Evolutionary conservation across 176 grass and related monocot species (phyloP).

Genomic region (Pontederia paniculata): DNA sequence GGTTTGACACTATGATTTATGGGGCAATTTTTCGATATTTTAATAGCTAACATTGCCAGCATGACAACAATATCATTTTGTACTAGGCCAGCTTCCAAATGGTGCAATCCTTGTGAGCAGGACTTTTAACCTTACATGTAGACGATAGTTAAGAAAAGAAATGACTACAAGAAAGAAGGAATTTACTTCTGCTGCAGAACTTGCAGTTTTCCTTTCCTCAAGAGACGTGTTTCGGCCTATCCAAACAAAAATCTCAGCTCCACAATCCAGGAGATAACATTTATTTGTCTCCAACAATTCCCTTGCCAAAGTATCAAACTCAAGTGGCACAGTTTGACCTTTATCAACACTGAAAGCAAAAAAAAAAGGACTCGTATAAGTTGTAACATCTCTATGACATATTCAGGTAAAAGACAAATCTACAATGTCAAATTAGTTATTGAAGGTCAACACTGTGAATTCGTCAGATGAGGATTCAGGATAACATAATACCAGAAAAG

Average conservation of each 20-base stretch:
- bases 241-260: conserved; percentile 73
- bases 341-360: conserved; percentile 46
- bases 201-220: conserved; percentile 78
- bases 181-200: conserved; percentile 70
- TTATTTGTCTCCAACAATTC: conserved; percentile 80
- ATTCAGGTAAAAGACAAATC: no score
- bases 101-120: no score
- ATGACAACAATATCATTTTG: no score
- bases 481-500: conserved; percentile 48
- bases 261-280: conserved; percentile 74
- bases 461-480: conserved; percentile 4
- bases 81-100: no score
- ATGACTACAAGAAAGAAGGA: conserved; percentile 1
- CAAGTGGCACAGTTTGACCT: conserved; percentile 40
- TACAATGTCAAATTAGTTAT: no score
- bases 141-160: background rate
- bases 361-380: conserved; percentile 12
- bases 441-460: background rate
- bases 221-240: conserved; percentile 79
- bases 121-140: background rate
- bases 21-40: no score
- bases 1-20: no score
- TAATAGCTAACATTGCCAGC: no score
- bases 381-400: background rate
- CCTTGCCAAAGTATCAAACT: conserved; percentile 45